Percentiles rank a stretch among this genome's conserved stretches.
phyloP scores from a whole-genome alignment of 495 filamentous ascomycete genomes.

The Aspergillus saccharolyticus region DNA sequence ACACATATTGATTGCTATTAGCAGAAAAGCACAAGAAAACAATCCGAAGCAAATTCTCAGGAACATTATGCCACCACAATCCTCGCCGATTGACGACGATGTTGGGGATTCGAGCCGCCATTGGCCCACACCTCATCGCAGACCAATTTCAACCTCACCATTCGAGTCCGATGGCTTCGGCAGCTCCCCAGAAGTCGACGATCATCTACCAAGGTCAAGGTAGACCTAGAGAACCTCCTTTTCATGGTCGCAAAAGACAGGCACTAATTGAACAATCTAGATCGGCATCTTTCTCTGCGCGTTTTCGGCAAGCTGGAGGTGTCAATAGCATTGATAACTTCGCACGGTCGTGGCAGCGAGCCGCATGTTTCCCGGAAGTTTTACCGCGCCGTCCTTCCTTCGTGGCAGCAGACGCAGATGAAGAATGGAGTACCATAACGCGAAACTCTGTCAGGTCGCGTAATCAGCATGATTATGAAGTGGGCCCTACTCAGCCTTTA shows the following conservation, averaged over 20 bases:
- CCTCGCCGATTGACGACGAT: slow-evolving; percentile 6
- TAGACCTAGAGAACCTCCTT: background rate
- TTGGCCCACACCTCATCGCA: slow-evolving; percentile 6
- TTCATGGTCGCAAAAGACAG: background rate
- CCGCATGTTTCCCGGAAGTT: slow-evolving; percentile 82
- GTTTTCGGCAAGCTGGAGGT: slow-evolving; percentile 76
- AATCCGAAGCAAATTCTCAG: background rate
- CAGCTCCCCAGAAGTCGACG: background rate
- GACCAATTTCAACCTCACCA: slow-evolving; percentile 10
- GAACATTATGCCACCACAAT: background rate
- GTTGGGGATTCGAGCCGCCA: slow-evolving; percentile 2
- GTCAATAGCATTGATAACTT: slow-evolving; percentile 95
- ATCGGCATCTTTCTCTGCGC: slow-evolving; percentile 65
- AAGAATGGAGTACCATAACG: slow-evolving; percentile 35
- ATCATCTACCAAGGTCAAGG: slow-evolving; percentile 12
- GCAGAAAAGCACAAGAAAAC: background rate
- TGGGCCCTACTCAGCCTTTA: slow-evolving; percentile 26
- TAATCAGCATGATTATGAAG: slow-evolving; percentile 16
- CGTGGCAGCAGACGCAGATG: slow-evolving; percentile 48
- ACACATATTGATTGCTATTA: background rate
- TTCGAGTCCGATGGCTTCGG: slow-evolving; percentile 2
- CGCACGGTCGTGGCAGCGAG: slow-evolving; percentile 88
- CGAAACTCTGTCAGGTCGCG: slow-evolving; percentile 23
- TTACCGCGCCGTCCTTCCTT: slow-evolving; percentile 71
- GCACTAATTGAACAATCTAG: slow-evolving; percentile 15